Conservation (phyloP, 768 basidiomycete genomes). For the Leccinum olivaceopallidum region DNA sequence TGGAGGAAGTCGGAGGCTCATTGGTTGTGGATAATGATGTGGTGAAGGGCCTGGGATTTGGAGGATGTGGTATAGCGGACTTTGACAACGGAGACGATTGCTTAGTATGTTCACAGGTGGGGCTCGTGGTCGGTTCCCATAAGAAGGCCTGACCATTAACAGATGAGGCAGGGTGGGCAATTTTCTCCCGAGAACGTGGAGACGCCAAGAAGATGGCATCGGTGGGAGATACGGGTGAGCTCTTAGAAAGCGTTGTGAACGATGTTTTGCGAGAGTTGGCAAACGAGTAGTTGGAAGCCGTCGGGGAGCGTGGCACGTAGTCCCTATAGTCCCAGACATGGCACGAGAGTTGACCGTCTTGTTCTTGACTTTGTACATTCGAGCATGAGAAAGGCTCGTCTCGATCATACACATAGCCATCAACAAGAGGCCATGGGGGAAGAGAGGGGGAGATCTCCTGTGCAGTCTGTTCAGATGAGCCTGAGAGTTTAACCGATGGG, state of each 20-base stretch:
- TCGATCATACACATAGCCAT: slow-evolving; percentile 6
- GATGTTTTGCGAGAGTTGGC: slow-evolving; percentile 26
- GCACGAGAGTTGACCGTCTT: slow-evolving; percentile 14
- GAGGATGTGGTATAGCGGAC: slow-evolving; percentile 6
- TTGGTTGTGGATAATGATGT: neutral
- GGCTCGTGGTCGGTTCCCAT: neutral
- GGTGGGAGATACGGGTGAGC: slow-evolving; percentile 23
- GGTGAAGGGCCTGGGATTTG: slow-evolving; percentile 1
- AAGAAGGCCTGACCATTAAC: slow-evolving; percentile 7
- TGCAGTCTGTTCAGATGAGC: slow-evolving; percentile 26
- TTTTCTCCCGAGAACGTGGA: slow-evolving; percentile 23
- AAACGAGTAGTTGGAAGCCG: slow-evolving; percentile 29
- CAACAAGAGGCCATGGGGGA: slow-evolving; percentile 20
- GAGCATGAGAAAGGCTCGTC: slow-evolving; percentile 10
- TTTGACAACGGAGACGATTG: slow-evolving; percentile 5
- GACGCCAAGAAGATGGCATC: slow-evolving; percentile 19
- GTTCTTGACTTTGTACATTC: slow-evolving; percentile 4
- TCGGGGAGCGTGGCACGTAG: slow-evolving; percentile 28
- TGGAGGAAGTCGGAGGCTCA: slow-evolving; percentile 8
- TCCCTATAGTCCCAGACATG: slow-evolving; percentile 25
- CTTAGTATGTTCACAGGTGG: neutral
- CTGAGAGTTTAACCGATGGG: slow-evolving; percentile 31
- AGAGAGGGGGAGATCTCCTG: slow-evolving; percentile 24
- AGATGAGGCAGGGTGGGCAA: slow-evolving; percentile 27
- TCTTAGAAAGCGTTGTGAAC: slow-evolving; percentile 22